A percentile compares a stretch with the other conserved stretches of the same genome.
phyloP scores from a whole-genome alignment of 371 early-diverging fungal species.

The Smittium culicis region DNA sequence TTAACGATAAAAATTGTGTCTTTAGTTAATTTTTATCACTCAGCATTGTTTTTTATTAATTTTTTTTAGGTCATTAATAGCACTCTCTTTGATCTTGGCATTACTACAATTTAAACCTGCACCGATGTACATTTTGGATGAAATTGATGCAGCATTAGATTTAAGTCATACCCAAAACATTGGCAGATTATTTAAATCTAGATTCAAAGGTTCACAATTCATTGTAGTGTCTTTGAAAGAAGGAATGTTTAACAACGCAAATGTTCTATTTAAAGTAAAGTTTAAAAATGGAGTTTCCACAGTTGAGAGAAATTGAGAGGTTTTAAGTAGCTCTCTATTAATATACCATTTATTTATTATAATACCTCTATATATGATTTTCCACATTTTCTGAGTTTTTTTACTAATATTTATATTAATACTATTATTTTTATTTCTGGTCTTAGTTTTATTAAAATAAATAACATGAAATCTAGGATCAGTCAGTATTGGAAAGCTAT shows the following conservation, averaged over 20 bases:
- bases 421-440: too few species aligned
- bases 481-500: too few species aligned
- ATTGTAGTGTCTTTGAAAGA: conserved; percentile 99
- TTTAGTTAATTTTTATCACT: too few species aligned
- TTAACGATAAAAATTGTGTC: too few species aligned
- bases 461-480: too few species aligned
- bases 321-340: too few species aligned
- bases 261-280: conserved; percentile 89
- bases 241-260: conserved; percentile 99
- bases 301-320: conserved; percentile 50
- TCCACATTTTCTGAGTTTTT: too few species aligned
- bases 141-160: conserved; percentile 99
- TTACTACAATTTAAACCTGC: conserved; percentile 98
- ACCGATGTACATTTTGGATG: conserved; percentile 99
- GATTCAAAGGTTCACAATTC: conserved; percentile 98
- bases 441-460: too few species aligned
- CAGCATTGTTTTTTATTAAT: conserved; percentile 1
- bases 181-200: conserved; percentile 85
- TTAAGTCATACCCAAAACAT: conserved; percentile 98
- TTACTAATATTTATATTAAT: too few species aligned
- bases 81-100: conserved; percentile 92
- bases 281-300: conserved; percentile 94
- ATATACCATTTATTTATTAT: too few species aligned
- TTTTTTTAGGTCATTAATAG: conserved; percentile 35
- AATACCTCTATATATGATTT: too few species aligned